Evolutionary conservation across 306 rosid species (phyloP).

Genomic region (Gillenia trifoliata): DNA sequence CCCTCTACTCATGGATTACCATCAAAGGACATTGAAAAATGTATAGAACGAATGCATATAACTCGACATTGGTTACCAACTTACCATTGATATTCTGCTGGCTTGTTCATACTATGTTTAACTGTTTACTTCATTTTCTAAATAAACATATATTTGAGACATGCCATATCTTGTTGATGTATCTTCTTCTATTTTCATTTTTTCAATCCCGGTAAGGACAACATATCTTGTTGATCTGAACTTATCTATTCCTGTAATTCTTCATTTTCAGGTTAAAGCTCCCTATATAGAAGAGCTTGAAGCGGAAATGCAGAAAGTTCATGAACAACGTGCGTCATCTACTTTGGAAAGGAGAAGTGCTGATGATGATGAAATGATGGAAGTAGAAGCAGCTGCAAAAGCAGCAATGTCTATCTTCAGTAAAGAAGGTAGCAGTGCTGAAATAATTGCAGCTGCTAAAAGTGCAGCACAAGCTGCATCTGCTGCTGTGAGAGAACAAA

Average conservation of each 20-base stretch:
- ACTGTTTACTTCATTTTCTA: neutral
- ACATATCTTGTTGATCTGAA: slow-evolving; percentile 6
- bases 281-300: slow-evolving; percentile 91
- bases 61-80: neutral
- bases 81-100: neutral
- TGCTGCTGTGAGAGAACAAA: slow-evolving; percentile 60
- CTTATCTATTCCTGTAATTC: slow-evolving; percentile 8
- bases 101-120: neutral
- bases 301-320: slow-evolving; percentile 81
- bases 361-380: slow-evolving; percentile 73
- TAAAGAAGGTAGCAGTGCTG: slow-evolving; percentile 60
- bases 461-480: slow-evolving; percentile 80
- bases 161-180: neutral
- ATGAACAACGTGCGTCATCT: slow-evolving; percentile 73
- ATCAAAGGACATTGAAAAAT: neutral
- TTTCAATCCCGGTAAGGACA: neutral
- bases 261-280: slow-evolving; percentile 73
- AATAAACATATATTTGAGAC: neutral
- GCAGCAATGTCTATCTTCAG: slow-evolving; percentile 68
- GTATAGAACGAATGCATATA: neutral
- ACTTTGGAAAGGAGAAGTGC: slow-evolving; percentile 65
- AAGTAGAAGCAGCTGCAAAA: slow-evolving; percentile 80
- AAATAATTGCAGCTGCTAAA: slow-evolving; percentile 54
- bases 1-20: neutral
- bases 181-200: neutral